A percentile compares a stretch with the other conserved stretches of the same genome.
phyloP scores from a whole-genome alignment of 1,139 yeast genomes.

The Kurtzmaniella quercitrusa region DNA sequence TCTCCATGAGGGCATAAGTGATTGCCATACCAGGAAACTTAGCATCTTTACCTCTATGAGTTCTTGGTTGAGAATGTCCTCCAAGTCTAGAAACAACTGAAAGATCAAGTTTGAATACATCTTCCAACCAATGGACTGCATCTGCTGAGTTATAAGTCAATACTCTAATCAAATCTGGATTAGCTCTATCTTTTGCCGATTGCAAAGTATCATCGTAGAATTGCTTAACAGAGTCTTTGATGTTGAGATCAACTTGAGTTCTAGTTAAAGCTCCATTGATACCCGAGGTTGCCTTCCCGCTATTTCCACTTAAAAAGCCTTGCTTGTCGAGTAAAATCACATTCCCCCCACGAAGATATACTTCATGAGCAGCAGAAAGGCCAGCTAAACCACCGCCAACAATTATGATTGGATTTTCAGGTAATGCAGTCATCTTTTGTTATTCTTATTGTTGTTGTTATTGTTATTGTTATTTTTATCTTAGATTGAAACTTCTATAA shows the following conservation, averaged over 20 bases:
- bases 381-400: slow-evolving; percentile 86
- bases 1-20: slow-evolving; percentile 56
- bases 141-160: slow-evolving; percentile 50
- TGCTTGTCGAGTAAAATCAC: slow-evolving; percentile 61
- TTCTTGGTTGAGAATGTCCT: slow-evolving; percentile 70
- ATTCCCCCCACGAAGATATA: slow-evolving; percentile 52
- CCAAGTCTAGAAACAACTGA: slow-evolving; percentile 68
- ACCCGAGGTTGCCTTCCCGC: slow-evolving; percentile 79
- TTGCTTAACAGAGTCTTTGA: slow-evolving; percentile 52
- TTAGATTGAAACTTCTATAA: too few species aligned
- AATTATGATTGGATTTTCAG: slow-evolving; percentile 48
- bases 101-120: slow-evolving; percentile 54
- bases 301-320: slow-evolving; percentile 68
- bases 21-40: slow-evolving; percentile 76
- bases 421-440: slow-evolving; percentile 11
- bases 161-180: slow-evolving; percentile 47
- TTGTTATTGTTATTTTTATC: neutral
- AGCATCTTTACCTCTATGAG: slow-evolving; percentile 68
- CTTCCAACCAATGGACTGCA: slow-evolving; percentile 73
- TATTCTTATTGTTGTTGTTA: neutral
- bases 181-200: slow-evolving; percentile 63
- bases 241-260: slow-evolving; percentile 49
- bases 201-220: slow-evolving; percentile 64
- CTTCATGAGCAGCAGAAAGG: slow-evolving; percentile 67
- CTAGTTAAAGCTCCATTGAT: slow-evolving; percentile 71